Base-by-base conservation (phyloP, 192 early-diverging fungal species). In the Rhizophagus clarus region DNA sequence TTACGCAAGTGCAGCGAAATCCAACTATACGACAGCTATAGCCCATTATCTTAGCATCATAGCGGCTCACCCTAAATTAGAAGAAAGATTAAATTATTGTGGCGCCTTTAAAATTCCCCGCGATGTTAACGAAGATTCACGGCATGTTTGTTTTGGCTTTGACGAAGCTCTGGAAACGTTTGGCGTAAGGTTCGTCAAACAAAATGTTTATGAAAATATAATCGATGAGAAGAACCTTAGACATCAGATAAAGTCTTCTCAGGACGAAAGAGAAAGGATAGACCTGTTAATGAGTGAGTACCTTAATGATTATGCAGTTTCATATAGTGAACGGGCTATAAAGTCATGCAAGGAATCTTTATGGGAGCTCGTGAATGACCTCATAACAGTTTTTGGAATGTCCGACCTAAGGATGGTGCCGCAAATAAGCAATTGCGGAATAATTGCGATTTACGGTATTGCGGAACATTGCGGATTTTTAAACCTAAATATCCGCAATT, bases 281-380 rank as follows among this genome's bases (percentile, higher is more conserved):
- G 32, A 68, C 32, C 8, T 68, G 26, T 34, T 68, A 68, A 17
- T 68, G 15, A 68, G 66, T 32, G 66, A 68, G 26, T 68, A 68
- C 26, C 8, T 68, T 7, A 26, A 34, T 32, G 66, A 68, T 34
- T 24, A 26, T 68, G 15, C 32, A 15, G 15, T 68, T 26, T 68
- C 29, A 28, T 8, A 68, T 68, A 68, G 28, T 68, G 66, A 68
- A 32, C 17, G 28, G 0, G 32, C 26, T 68, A 32, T 68, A 17
- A 68, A 68, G 4, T 68, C 66, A 68, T 4, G 66, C 7, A 68
- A 68, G 32, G 66, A 68, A 68, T 5, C 66, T 34, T 68, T 68
- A 28, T 68, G 66, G n/a, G 6, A 61, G 60, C 4, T 61, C 60
- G 15, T 61, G 60, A 34, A 34, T 34, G 32, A 34, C 32, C 32